These are phyloP conservation scores for Vitis riparia DNA, from an alignment of 164 flowering plant genomes.

Conservation along the genomic window DNA sequence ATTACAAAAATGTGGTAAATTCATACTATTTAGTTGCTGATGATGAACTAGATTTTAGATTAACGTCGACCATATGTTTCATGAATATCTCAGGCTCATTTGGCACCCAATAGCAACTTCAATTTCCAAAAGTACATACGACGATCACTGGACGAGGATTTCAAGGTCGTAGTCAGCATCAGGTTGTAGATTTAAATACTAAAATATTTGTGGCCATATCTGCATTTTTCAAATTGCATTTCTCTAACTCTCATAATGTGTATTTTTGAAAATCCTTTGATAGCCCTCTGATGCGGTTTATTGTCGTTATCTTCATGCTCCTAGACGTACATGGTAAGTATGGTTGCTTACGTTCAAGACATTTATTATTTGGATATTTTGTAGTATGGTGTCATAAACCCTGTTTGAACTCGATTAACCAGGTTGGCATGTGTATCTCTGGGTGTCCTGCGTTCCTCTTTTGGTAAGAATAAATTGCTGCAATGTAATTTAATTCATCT, in stretches of 20 bases:
- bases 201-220: neutral
- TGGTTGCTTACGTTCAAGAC: neutral
- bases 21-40: too few species aligned
- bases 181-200: constrained; percentile 7
- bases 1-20: too few species aligned
- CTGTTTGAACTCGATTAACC: neutral
- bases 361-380: neutral
- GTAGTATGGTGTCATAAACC: too few species aligned
- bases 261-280: neutral
- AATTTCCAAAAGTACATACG: constrained; percentile 25
- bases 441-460: constrained; percentile 52
- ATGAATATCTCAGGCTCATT: constrained; percentile 15
- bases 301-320: constrained; percentile 43
- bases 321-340: constrained; percentile 43
- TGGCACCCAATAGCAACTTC: constrained; percentile 18
- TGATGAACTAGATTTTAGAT: too few species aligned
- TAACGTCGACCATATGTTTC: too few species aligned
- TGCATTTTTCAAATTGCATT: too few species aligned
- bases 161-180: constrained; percentile 25
- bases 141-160: constrained; percentile 28
- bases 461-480: constrained; percentile 33
- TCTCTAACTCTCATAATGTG: neutral
- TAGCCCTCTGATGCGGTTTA: constrained; percentile 54
- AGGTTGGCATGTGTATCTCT: constrained; percentile 56
- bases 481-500: neutral